A percentile compares a stretch with the other conserved stretches of the same genome.
phyloP scores from a whole-genome alignment of 1,284 basidiomycete genomes.

The Moesziomyces globuligerus region DNA sequence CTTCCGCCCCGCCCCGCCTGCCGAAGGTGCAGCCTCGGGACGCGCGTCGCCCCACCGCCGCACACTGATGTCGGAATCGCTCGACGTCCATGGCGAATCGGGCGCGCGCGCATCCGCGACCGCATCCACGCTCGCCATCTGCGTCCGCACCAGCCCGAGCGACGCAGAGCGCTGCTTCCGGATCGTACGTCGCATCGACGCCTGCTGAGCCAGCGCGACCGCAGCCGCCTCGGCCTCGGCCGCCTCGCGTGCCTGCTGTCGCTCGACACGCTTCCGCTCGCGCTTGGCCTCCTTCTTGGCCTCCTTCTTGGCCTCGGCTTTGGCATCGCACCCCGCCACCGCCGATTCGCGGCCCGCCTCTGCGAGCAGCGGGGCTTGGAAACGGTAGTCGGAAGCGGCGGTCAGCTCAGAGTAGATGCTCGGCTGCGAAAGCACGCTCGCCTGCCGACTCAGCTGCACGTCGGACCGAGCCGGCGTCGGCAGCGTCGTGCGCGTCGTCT shows the following conservation, averaged over 20 bases:
- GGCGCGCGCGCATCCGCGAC: constrained; percentile 5
- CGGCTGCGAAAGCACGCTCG: constrained; percentile 22
- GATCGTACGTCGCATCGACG: constrained; percentile 12
- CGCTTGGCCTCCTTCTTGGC: constrained; percentile 27
- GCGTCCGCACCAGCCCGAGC: constrained; percentile 19
- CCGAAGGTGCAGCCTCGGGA: too few relatives aligned
- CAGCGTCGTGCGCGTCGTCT: constrained; percentile 5
- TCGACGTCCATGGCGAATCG: constrained; percentile 45
- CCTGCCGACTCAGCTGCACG: constrained; percentile 9
- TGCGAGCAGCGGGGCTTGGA: constrained; percentile 33
- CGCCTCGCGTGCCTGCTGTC: constrained; percentile 5
- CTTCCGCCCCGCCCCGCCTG: too few relatives aligned
- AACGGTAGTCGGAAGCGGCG: constrained; percentile 39
- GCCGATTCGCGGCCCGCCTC: constrained; percentile 1
- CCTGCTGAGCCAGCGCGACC: constrained; percentile 4
- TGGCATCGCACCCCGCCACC: constrained; percentile 12
- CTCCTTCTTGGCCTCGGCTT: constrained; percentile 11
- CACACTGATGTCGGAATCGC: constrained; percentile 46
- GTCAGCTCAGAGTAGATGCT: constrained; percentile 48
- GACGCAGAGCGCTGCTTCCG: constrained; percentile 30
- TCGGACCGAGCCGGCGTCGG: background rate
- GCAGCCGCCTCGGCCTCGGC: background rate
- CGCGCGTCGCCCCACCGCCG: constrained; percentile 44
- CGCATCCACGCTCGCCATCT: constrained; percentile 3
- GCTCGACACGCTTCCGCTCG: constrained; percentile 21